phyloP scores from a whole-genome alignment of 192 early-diverging fungal genomes.

The Coemansia sp. region DNA sequence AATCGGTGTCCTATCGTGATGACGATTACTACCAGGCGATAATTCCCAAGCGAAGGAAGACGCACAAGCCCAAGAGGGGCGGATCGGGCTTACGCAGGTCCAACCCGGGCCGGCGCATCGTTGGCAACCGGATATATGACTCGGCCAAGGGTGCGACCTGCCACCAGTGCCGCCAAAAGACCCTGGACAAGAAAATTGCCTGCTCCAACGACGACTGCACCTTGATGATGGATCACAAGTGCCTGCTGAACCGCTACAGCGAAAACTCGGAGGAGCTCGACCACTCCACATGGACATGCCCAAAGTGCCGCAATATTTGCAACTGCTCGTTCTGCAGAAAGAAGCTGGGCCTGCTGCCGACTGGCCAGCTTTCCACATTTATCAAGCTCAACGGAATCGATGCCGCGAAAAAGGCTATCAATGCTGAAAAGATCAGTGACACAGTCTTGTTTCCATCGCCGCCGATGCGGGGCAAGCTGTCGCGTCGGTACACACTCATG shows the following conservation, averaged over 20 bases:
- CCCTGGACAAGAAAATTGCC: constrained; percentile 27
- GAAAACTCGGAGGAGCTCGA: constrained; percentile 21
- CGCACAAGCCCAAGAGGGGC: constrained; percentile 4
- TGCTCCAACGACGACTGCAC: constrained; percentile 23
- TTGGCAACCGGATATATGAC: constrained; percentile 26
- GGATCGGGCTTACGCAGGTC: constrained; percentile 4
- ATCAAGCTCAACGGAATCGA: constrained; percentile 24
- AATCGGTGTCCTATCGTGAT: constrained; percentile 21
- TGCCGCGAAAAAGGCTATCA: constrained; percentile 8
- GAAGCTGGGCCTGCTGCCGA: constrained; percentile 25
- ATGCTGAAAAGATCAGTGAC: constrained; percentile 5
- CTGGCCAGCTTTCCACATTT: constrained; percentile 34
- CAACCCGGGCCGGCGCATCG: constrained; percentile 17
- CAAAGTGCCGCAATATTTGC: constrained; percentile 36
- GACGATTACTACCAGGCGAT: neutral
- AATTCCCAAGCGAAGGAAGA: neutral
- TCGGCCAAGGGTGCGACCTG: constrained; percentile 22
- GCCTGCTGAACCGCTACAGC: constrained; percentile 29
- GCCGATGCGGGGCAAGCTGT: neutral
- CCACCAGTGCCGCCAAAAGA: constrained; percentile 50
- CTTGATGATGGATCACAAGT: constrained; percentile 25
- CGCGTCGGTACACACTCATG: no score
- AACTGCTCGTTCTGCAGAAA: constrained; percentile 40
- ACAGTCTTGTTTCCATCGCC: constrained; percentile 1
- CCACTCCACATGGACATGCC: constrained; percentile 17